Conservation (phyloP, 2,329 filamentous ascomycete genomes). For the Elsinoe perseae region DNA sequence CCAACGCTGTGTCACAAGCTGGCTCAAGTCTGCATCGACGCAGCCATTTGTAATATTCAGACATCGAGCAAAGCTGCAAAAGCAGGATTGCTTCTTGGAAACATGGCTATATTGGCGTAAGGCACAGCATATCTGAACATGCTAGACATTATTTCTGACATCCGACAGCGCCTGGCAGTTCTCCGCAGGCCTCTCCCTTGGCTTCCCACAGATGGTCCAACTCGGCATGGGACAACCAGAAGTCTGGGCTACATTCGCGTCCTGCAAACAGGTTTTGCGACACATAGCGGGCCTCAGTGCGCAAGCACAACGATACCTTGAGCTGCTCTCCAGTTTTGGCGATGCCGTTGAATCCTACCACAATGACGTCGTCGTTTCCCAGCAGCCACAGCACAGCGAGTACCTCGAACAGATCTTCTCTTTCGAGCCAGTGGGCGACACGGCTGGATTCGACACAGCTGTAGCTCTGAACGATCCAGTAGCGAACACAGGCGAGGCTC, state of each 20-base stretch:
- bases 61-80: slow-evolving; percentile 45
- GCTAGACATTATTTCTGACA: slow-evolving; percentile 21
- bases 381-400: background rate
- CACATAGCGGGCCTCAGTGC: slow-evolving; percentile 45
- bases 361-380: background rate
- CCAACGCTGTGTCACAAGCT: slow-evolving; percentile 30
- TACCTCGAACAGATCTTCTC: background rate
- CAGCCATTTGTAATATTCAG: slow-evolving; percentile 49
- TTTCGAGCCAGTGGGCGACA: background rate
- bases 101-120: slow-evolving; percentile 55
- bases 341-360: background rate
- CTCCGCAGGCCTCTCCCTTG: slow-evolving; percentile 50
- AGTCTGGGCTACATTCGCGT: slow-evolving; percentile 42
- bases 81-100: slow-evolving; percentile 41
- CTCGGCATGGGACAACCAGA: slow-evolving; percentile 36
- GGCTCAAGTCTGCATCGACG: slow-evolving; percentile 49
- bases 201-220: slow-evolving; percentile 49
- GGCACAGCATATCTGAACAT: slow-evolving; percentile 20
- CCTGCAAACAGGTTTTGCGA: slow-evolving; percentile 44
- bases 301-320: slow-evolving; percentile 51
- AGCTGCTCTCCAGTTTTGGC: slow-evolving; percentile 40
- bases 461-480: background rate
- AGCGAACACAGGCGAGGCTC: background rate
- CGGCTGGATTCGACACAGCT: background rate
- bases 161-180: slow-evolving; percentile 43